Conservation (phyloP, 2,329 filamentous ascomycete genomes). For the Conoideocrella luteorostrata region DNA sequence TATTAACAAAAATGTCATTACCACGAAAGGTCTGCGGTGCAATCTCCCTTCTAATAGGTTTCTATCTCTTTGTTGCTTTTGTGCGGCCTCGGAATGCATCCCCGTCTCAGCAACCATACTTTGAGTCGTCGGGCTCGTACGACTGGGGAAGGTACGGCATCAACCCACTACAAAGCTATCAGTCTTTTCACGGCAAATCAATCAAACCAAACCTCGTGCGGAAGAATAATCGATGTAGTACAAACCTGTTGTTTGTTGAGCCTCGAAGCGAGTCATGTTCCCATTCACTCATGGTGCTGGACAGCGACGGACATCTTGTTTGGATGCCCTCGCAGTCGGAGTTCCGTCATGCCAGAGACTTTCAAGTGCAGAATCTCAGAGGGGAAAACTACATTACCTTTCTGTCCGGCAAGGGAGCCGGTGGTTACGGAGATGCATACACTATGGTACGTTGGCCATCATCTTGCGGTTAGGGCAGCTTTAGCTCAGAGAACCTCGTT, state of each 20-base stretch:
- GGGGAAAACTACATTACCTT: constrained; percentile 4
- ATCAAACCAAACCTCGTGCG: constrained; percentile 27
- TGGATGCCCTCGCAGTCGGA: constrained; percentile 31
- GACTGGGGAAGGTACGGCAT: constrained; percentile 19
- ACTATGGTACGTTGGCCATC: not conserved
- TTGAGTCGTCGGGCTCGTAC: constrained; percentile 11
- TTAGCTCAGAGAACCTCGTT: not conserved
- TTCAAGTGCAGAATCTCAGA: constrained; percentile 8
- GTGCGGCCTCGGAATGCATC: not conserved
- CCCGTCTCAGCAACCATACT: not conserved
- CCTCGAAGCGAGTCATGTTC: constrained; percentile 28
- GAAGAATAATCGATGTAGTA: constrained; percentile 27
- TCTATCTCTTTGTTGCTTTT: not conserved
- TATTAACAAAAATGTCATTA: too few relatives aligned
- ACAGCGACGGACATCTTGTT: constrained; percentile 35
- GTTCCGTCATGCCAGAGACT: constrained; percentile 21
- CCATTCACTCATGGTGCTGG: constrained; percentile 36
- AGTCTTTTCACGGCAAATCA: constrained; percentile 15
- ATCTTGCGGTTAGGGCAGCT: too few relatives aligned
- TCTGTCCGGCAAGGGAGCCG: too few relatives aligned
- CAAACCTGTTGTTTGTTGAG: constrained; percentile 31
- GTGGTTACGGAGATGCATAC: constrained; percentile 23
- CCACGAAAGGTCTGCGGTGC: too few relatives aligned
- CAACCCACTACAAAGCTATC: constrained; percentile 14
- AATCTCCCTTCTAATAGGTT: too few relatives aligned